phyloP scores from a whole-genome alignment of 75 land plant species.

The Selaginella tamariscina region DNA sequence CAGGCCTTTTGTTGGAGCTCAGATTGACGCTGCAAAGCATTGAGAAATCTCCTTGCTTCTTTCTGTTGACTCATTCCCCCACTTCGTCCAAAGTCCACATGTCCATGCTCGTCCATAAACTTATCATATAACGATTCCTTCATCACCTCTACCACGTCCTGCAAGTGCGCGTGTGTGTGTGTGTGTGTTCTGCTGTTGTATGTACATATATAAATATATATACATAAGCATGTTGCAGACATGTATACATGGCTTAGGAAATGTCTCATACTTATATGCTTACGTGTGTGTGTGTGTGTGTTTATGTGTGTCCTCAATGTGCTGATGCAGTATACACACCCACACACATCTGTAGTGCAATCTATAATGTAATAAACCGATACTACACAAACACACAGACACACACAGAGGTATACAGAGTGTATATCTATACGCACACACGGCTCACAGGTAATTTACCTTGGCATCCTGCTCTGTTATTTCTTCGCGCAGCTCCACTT shows the following conservation, averaged over 20 bases:
- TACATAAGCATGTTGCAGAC: too few species aligned
- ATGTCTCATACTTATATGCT: neutral
- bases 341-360: too few species aligned
- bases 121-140: constrained; percentile 87
- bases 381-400: too few species aligned
- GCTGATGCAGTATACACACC: too few species aligned
- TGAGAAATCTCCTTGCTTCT: constrained; percentile 68
- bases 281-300: too few species aligned
- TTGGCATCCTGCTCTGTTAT: constrained; percentile 76
- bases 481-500: constrained; percentile 79
- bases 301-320: too few species aligned
- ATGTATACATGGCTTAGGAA: neutral
- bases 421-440: too few species aligned
- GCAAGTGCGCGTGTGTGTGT: constrained; percentile 14
- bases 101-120: constrained; percentile 83
- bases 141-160: constrained; percentile 96
- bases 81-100: constrained; percentile 76
- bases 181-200: neutral
- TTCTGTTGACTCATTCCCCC: constrained; percentile 97
- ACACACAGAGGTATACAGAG: too few species aligned
- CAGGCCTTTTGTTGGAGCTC: constrained; percentile 58
- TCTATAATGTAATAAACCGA: too few species aligned
- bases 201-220: too few species aligned
- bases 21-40: constrained; percentile 64
- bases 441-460: constrained; percentile 28